These are phyloP conservation scores for Lasiodiplodia sp. DNA, from an alignment of 2,329 filamentous ascomycete species.

Conservation along the genomic window DNA sequence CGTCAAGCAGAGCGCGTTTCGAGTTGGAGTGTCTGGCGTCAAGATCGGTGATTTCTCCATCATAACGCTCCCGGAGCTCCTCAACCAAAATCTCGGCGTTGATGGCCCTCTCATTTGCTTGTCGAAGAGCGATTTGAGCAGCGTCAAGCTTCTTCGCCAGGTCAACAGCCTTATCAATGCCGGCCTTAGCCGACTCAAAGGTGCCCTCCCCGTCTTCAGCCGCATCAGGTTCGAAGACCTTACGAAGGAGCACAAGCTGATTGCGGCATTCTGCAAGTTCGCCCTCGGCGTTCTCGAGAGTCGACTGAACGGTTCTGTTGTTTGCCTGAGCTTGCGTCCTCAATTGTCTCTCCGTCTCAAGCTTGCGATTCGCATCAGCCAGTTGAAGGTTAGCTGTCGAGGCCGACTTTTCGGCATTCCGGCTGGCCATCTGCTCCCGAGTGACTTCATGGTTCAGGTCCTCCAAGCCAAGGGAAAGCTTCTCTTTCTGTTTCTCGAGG, in stretches of 20 bases:
- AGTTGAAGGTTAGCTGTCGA: conserved; percentile 83
- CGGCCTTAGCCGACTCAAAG: conserved; percentile 73
- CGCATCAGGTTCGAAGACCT: conserved; percentile 81
- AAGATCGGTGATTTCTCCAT: conserved; percentile 73
- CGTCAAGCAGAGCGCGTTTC: conserved; percentile 80
- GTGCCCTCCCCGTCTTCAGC: conserved; percentile 63
- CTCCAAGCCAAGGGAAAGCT: conserved; percentile 84
- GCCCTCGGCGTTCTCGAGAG: conserved; percentile 79
- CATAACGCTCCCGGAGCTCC: conserved; percentile 77
- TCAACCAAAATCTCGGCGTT: conserved; percentile 84
- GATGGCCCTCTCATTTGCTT: conserved; percentile 80
- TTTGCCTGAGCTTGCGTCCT: conserved; percentile 86
- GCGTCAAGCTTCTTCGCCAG: conserved; percentile 86
- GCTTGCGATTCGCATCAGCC: conserved; percentile 84
- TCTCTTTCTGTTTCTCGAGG: conserved; percentile 93
- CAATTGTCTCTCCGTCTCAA: conserved; percentile 89
- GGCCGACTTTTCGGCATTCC: conserved; percentile 87
- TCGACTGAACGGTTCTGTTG: conserved; percentile 78
- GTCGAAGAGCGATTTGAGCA: conserved; percentile 84
- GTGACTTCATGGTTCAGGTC: conserved; percentile 92
- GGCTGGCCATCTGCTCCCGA: conserved; percentile 85
- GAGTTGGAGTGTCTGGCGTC: conserved; percentile 68
- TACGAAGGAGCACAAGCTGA: conserved; percentile 82
- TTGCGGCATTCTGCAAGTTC: conserved; percentile 82
- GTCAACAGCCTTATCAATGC: conserved; percentile 73